These are phyloP conservation scores for Massariosphaeria phaeospora DNA, from an alignment of 495 filamentous ascomycete genomes.

Conservation along the genomic window DNA sequence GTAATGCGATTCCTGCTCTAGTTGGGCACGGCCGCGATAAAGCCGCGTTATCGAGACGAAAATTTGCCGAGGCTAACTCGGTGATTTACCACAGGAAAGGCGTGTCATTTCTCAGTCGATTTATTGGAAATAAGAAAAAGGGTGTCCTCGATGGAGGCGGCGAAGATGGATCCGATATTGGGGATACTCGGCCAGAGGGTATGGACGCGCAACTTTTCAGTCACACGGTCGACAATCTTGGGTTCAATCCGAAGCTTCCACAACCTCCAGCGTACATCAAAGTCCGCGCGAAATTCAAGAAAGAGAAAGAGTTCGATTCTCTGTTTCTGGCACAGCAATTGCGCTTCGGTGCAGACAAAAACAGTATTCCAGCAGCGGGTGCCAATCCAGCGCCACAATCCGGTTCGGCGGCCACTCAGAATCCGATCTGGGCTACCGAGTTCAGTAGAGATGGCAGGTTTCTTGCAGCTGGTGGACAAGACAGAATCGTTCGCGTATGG, in stretches of 20 bases:
- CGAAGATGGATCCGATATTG: conserved; percentile 69
- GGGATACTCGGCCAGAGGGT: conserved; percentile 65
- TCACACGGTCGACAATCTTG: conserved; percentile 63
- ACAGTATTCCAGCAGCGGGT: conserved; percentile 2
- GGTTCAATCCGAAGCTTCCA: conserved; percentile 82
- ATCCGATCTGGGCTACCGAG: conserved; percentile 81
- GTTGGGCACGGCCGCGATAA: no score
- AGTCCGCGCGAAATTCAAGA: conserved; percentile 75
- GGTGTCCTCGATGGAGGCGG: conserved; percentile 51
- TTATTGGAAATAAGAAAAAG: conserved; percentile 75
- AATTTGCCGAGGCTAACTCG: conserved; percentile 21
- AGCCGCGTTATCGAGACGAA: conserved; percentile 9
- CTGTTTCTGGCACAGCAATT: conserved; percentile 92
- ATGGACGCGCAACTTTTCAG: conserved; percentile 77
- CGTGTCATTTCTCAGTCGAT: conserved; percentile 84
- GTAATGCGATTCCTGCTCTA: no score
- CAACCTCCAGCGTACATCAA: conserved; percentile 90
- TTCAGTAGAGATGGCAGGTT: conserved; percentile 93
- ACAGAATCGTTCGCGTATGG: conserved; percentile 85
- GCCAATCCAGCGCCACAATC: conserved; percentile 24
- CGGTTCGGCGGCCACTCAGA: conserved; percentile 37
- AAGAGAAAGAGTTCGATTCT: conserved; percentile 72
- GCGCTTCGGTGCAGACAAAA: conserved; percentile 36
- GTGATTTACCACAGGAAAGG: conserved; percentile 60
- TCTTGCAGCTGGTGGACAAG: conserved; percentile 83